Base-by-base conservation (phyloP, 257 asterid species). In the Solanum dulcamara region DNA sequence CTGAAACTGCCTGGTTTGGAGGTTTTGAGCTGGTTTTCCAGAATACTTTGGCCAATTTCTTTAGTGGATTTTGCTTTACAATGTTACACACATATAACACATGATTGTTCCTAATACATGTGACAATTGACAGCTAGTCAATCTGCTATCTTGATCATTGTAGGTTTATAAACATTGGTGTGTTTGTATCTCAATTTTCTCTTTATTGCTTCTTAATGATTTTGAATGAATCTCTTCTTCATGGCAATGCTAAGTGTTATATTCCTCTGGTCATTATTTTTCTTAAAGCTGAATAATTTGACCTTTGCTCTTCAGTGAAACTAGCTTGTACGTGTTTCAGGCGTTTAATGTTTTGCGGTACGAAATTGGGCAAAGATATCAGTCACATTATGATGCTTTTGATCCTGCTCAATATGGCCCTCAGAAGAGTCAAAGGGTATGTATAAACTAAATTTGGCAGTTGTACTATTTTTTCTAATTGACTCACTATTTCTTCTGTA, bases 361-460 rank as follows among this genome's bases (percentile, higher is more conserved):
- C 55, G 97, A 92, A 94, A 90, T 93, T 84, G 98, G 98, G 28
- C 98, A 96, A 90, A 91, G 95, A 82, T 96, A 95, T 86, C 93
- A 89, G 67, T 92, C 98, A 62, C 99, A 96, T 88, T 96, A 92
- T 81, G 99, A 96, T 89, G 96, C 99, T 48, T 94, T 95, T 89
- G 91, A 89, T 88, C 97, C 98, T 87, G 92, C 94, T 86, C 98
- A 95, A 88, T 96, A 95, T 35, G 99, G 98, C 66, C 98, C 98
- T 13, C 98, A 94, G 89, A 92, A 90, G 92, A 96, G 97, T 93
- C 98, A 93, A 87, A 91, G 99, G 95, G 99, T 96, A 92, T 84
- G 85, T 46, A 24, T 46, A 37, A 74, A 38, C 60, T 14, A 12
- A 44, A 44, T 44, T 75, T 75, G 32, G 14, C 82, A 44, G 9